These are phyloP conservation scores for Lunularia cruciata DNA, from an alignment of 225 moss, liverwort and hornwort genomes.

Conservation along the genomic window DNA sequence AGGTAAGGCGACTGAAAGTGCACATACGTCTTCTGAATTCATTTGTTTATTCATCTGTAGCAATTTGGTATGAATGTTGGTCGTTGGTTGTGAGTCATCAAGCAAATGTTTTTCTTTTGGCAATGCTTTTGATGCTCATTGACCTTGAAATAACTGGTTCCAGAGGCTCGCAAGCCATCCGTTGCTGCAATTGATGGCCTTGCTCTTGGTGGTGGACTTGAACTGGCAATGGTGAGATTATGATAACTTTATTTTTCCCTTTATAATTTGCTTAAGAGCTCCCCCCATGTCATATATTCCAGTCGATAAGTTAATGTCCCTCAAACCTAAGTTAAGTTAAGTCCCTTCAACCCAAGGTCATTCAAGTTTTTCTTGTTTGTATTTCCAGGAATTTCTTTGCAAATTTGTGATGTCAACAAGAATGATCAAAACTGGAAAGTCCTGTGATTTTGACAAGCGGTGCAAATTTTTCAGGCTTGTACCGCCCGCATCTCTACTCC, in stretches of 20 bases:
- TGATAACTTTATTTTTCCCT: no score
- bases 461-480: slow-evolving; percentile 57
- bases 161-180: slow-evolving; percentile 90
- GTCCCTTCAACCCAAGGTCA: no score
- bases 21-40: no score
- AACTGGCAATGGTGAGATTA: slow-evolving; percentile 93
- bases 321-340: no score
- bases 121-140: not conserved
- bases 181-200: slow-evolving; percentile 96
- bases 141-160: no score
- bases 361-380: no score
- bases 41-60: no score
- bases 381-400: slow-evolving; percentile 7
- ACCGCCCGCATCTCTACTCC: slow-evolving; percentile 90
- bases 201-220: slow-evolving; percentile 98
- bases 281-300: no score
- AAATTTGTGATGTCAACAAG: not conserved
- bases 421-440: no score
- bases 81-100: not conserved
- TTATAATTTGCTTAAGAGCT: no score
- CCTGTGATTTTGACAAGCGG: no score
- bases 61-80: not conserved
- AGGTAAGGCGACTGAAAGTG: slow-evolving; percentile 46
- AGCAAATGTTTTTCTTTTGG: not conserved
- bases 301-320: no score